Conservation (phyloP, 2,329 filamentous ascomycete species). For the Cordyceps tenuipes region DNA sequence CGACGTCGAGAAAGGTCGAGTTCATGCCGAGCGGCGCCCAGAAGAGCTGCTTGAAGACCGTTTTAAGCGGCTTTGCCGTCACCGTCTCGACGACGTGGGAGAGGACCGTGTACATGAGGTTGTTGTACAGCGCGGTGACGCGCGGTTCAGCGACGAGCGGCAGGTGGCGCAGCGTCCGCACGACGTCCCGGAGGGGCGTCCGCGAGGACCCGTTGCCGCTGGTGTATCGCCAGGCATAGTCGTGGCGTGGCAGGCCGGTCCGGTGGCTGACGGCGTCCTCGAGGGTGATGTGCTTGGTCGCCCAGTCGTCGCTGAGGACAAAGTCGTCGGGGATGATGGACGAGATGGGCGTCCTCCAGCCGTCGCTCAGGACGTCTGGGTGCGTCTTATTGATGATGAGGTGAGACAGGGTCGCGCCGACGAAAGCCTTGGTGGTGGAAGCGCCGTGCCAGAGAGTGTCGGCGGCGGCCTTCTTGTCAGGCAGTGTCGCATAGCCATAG, state of each 20-base stretch:
- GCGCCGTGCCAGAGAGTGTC: slow-evolving; percentile 42
- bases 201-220: slow-evolving; percentile 17
- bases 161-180: slow-evolving; percentile 32
- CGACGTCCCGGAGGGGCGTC: slow-evolving; percentile 17
- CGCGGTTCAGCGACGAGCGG: slow-evolving; percentile 32
- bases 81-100: slow-evolving; percentile 32
- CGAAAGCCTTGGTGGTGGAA: slow-evolving; percentile 44
- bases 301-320: slow-evolving; percentile 30
- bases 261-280: slow-evolving; percentile 42
- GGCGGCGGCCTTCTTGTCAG: slow-evolving; percentile 31
- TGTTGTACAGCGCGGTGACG: slow-evolving; percentile 34
- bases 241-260: slow-evolving; percentile 37
- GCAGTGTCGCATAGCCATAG: slow-evolving; percentile 4
- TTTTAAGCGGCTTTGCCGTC: slow-evolving; percentile 23
- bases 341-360: slow-evolving; percentile 35
- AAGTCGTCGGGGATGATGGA: slow-evolving; percentile 38
- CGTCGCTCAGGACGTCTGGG: slow-evolving; percentile 18
- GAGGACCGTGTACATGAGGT: slow-evolving; percentile 35
- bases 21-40: slow-evolving; percentile 35
- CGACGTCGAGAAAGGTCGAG: slow-evolving; percentile 22
- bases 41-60: slow-evolving; percentile 28
- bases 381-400: slow-evolving; percentile 31
- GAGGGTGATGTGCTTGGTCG: slow-evolving; percentile 35
- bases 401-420: slow-evolving; percentile 37
- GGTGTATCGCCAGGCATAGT: slow-evolving; percentile 17